phyloP scores from a whole-genome alignment of 2,329 filamentous ascomycete genomes.

The Fusarium illudens region DNA sequence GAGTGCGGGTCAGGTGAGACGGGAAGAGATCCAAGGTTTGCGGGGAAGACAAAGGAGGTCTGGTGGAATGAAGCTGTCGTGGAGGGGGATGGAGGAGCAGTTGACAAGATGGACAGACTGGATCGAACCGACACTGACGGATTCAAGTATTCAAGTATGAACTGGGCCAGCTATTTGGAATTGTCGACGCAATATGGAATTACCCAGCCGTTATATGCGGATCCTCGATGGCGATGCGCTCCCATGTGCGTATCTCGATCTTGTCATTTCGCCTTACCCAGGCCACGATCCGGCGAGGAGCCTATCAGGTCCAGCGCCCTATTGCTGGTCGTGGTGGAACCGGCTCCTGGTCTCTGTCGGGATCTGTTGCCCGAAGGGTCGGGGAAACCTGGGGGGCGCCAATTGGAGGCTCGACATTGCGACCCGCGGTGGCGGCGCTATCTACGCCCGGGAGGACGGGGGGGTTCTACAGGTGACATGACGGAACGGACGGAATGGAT shows the following conservation, averaged over 20 bases:
- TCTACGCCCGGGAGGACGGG: slow-evolving; percentile 20
- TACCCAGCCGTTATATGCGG: background rate
- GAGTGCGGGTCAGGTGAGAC: slow-evolving; percentile 29
- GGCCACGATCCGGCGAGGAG: slow-evolving; percentile 5
- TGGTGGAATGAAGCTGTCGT: background rate
- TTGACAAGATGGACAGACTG: background rate
- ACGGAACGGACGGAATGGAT: slow-evolving; percentile 4
- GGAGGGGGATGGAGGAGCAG: background rate
- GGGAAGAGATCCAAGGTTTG: slow-evolving; percentile 25
- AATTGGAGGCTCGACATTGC: background rate
- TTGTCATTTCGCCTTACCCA: slow-evolving; percentile 33
- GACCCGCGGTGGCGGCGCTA: slow-evolving; percentile 2
- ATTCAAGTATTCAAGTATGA: background rate
- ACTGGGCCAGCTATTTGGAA: background rate
- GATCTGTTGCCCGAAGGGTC: slow-evolving; percentile 16
- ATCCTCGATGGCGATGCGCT: background rate
- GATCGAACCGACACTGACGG: background rate
- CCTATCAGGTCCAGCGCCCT: slow-evolving; percentile 37
- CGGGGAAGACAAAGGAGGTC: slow-evolving; percentile 21
- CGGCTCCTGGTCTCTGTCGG: slow-evolving; percentile 5
- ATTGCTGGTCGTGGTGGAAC: slow-evolving; percentile 38
- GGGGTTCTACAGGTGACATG: slow-evolving; percentile 17
- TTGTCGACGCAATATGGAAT: background rate
- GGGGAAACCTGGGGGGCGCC: background rate
- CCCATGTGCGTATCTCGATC: slow-evolving; percentile 15